Conservation (phyloP, 768 basidiomycete genomes). For the Pilatotrama ljubarskyi region DNA sequence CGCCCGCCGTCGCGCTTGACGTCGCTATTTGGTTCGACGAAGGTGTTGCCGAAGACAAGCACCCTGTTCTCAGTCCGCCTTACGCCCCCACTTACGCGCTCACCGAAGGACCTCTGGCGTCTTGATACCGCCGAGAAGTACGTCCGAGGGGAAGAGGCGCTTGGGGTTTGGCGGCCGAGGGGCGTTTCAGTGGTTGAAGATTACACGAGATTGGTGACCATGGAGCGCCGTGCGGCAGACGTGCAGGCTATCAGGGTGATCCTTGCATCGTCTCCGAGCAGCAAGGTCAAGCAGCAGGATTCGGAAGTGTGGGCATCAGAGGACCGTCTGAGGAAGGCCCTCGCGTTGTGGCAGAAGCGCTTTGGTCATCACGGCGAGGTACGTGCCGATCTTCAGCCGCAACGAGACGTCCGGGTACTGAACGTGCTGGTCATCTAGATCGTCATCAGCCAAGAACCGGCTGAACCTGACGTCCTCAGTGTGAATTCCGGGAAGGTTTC, state of each 20-base stretch:
- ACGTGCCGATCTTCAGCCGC: constrained; percentile 25
- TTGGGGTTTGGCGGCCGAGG: constrained; percentile 83
- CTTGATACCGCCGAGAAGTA: constrained; percentile 95
- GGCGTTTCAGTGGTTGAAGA: constrained; percentile 90
- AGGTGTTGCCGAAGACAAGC: constrained; percentile 75
- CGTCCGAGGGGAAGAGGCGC: constrained; percentile 86
- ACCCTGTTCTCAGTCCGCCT: constrained; percentile 83
- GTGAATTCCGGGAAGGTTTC: constrained; percentile 33
- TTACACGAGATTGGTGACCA: constrained; percentile 67
- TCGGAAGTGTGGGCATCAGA: constrained; percentile 60
- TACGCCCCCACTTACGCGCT: constrained; percentile 82
- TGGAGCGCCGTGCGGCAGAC: constrained; percentile 78
- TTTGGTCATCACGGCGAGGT: constrained; percentile 80
- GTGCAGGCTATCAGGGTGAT: constrained; percentile 88
- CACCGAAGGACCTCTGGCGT: constrained; percentile 88
- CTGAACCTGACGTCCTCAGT: constrained; percentile 51
- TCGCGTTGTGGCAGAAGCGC: constrained; percentile 82
- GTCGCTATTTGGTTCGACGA: constrained; percentile 74
- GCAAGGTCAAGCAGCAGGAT: constrained; percentile 49
- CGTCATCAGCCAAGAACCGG: constrained; percentile 69
- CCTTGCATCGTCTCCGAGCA: constrained; percentile 51
- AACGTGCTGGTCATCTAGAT: constrained; percentile 50
- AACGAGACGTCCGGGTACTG: background rate
- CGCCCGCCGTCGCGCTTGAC: constrained; percentile 78
- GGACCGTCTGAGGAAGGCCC: constrained; percentile 59